Base-by-base conservation (phyloP, 192 early-diverging fungal species). In the Backusella sp. region DNA sequence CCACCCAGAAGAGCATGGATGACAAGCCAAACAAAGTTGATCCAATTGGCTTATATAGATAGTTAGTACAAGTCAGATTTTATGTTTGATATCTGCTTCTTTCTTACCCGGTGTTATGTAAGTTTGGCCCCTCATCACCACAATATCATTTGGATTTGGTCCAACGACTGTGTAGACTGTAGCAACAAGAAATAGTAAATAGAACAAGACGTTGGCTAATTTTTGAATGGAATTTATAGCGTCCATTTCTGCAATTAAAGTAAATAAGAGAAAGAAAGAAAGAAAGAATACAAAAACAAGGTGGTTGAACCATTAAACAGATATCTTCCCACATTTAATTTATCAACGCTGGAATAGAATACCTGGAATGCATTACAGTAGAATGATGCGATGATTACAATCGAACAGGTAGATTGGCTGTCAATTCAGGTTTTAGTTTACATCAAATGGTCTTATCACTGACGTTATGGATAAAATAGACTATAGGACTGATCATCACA, bases 71-170 rank as follows among this genome's bases (percentile, higher is more conserved):
- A 39, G 12, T 36, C 42, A 44, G 44, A 8, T 21, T 9, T 21
- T 53, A 21, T 53, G 52, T 23, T 56, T 66, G 72, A 21, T 53
- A 19, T 9, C 6, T 53, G 52, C 23, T 28, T 66, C 28, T 42
- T n/a, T 53, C 74, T 68, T 76, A 82, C 81, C 73, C n/a, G 91
- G 90, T 32, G 88, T 89, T n/a, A 92, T 83, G 69, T 89, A 92
- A 19, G 90, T 91, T 67, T 75, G 66, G 69, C 88, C 84, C 39
- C 75, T 53, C 21, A 75, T 75, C 44, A 76, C 79, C 71, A 85
- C 74, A 36, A 66, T 53, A 46, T 66, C 70, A 46, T 80, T 74
- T 49, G 76, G 66, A 62, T 80, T 68, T 49, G 84, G 85, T 6
- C 80, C 83, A 42, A 82, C 79, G 56, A 84, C 78, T 0, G 76